Percentiles rank a stretch among this genome's conserved stretches.
phyloP scores from a whole-genome alignment of 2,329 filamentous ascomycete species.

The Pseudogymnoascus sp. region DNA sequence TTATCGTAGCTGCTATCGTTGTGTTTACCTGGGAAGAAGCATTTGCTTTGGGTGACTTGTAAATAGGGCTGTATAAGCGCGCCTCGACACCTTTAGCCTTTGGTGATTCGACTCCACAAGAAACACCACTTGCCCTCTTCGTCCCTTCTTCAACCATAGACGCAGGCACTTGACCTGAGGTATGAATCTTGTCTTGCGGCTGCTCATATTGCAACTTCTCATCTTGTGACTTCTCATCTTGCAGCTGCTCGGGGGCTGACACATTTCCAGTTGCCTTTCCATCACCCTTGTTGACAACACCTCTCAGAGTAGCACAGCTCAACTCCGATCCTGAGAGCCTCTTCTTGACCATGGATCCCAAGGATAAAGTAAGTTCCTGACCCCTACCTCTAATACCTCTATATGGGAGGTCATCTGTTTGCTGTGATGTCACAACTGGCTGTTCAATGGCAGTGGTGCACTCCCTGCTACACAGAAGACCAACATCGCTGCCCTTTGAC shows the following conservation, averaged over 20 bases:
- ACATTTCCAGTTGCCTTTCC: background rate
- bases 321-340: background rate
- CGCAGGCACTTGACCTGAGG: background rate
- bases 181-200: background rate
- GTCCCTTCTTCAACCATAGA: background rate
- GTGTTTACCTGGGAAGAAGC: background rate
- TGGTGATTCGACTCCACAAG: background rate
- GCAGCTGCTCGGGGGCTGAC: background rate
- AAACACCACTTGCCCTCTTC: background rate
- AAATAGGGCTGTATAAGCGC: conserved; percentile 1
- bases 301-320: background rate
- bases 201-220: background rate
- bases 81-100: background rate
- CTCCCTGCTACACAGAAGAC: background rate
- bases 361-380: background rate
- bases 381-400: background rate
- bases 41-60: background rate
- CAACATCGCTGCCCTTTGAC: background rate
- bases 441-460: background rate
- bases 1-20: background rate
- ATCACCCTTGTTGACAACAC: background rate
- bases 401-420: background rate
- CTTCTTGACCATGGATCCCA: background rate
- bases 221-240: background rate
- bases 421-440: background rate